Evolutionary conservation across 1,284 basidiomycete species (phyloP).

Genomic region (Polyporus tsugae): DNA sequence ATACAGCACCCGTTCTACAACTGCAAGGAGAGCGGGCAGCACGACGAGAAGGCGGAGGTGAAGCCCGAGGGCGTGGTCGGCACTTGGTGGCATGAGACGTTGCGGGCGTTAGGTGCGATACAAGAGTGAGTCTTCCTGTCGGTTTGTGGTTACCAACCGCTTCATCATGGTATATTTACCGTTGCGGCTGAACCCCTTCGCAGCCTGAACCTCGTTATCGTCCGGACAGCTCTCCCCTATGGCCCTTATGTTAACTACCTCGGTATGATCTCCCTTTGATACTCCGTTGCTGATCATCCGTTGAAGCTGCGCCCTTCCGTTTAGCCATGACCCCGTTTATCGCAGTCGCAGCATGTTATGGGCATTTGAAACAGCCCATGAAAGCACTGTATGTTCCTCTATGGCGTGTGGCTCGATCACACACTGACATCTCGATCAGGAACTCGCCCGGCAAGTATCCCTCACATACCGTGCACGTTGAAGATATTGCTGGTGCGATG

Average conservation of each 20-base stretch:
- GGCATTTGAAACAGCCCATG: constrained; percentile 86
- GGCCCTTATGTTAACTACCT: constrained; percentile 81
- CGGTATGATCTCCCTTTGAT: constrained; percentile 25
- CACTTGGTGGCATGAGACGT: constrained; percentile 90
- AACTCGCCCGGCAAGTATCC: constrained; percentile 84
- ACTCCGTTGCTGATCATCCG: constrained; percentile 31
- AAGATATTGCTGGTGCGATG: constrained; percentile 79
- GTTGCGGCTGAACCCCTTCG: constrained; percentile 9
- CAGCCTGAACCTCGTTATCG: constrained; percentile 83
- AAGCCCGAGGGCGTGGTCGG: constrained; percentile 80
- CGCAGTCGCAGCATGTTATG: constrained; percentile 85
- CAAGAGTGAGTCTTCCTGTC: constrained; percentile 57
- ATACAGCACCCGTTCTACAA: constrained; percentile 87
- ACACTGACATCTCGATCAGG: constrained; percentile 45
- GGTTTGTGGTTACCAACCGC: constrained; percentile 5
- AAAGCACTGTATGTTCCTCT: constrained; percentile 69
- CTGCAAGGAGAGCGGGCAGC: constrained; percentile 69
- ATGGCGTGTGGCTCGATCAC: constrained; percentile 3
- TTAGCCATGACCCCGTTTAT: constrained; percentile 55
- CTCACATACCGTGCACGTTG: constrained; percentile 81
- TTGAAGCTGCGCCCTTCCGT: constrained; percentile 47
- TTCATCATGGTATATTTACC: neutral
- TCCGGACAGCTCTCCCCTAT: constrained; percentile 77
- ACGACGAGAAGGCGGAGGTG: constrained; percentile 79
- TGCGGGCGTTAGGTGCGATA: constrained; percentile 80